Percentiles rank a stretch among this genome's conserved stretches.
Conservation (phyloP, 257 asterid genomes). For the Jacaranda mimosifolia region DNA sequence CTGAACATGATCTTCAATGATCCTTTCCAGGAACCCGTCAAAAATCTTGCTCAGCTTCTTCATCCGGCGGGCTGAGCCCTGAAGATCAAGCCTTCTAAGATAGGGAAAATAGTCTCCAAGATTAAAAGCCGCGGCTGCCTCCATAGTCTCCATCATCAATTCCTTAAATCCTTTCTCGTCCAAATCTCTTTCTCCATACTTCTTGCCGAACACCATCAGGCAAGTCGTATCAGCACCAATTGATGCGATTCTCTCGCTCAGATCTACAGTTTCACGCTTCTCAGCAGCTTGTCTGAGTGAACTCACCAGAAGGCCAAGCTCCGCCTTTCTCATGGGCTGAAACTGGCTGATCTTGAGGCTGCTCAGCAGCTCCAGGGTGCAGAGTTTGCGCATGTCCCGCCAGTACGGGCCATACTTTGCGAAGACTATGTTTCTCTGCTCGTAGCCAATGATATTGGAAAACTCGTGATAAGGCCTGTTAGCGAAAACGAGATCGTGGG, state of each 20-base stretch:
- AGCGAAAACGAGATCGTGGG: too few species aligned
- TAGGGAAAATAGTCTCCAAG: constrained; percentile 43
- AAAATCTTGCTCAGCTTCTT: constrained; percentile 29
- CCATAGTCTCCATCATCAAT: constrained; percentile 34
- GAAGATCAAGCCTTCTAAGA: constrained; percentile 43
- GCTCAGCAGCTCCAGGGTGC: too few species aligned
- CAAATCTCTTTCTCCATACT: constrained; percentile 35
- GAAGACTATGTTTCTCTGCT: too few species aligned
- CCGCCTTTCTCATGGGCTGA: constrained; percentile 35
- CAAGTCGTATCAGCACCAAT: too few species aligned
- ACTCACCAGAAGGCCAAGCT: constrained; percentile 30
- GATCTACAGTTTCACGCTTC: constrained; percentile 10
- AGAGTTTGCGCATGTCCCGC: too few species aligned
- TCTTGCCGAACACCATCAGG: not conserved
- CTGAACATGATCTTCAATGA: constrained; percentile 40
- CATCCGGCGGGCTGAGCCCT: constrained; percentile 35
- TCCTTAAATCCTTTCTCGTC: constrained; percentile 43
- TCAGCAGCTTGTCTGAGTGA: constrained; percentile 26
- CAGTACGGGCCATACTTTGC: too few species aligned
- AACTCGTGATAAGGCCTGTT: too few species aligned
- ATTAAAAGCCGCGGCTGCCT: constrained; percentile 28
- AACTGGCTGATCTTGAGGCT: not conserved
- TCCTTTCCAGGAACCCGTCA: constrained; percentile 44
- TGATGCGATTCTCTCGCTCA: constrained; percentile 21
- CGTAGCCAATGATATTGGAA: too few species aligned